These are phyloP conservation scores for Ceriops zippeliana DNA, from an alignment of 345 rosid species.

Conservation along the genomic window DNA sequence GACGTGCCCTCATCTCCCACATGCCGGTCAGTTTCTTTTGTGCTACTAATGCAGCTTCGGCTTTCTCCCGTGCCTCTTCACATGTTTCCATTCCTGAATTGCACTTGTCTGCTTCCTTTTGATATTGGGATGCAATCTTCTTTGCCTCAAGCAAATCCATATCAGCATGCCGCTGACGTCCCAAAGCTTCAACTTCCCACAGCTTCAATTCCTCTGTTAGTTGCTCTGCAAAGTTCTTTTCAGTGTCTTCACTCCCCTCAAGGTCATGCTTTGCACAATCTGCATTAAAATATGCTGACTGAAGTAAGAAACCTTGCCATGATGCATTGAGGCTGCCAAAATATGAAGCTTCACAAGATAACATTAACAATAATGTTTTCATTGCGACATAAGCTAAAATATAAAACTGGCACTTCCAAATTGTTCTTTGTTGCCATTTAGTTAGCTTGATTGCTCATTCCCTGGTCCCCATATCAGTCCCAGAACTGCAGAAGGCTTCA, in stretches of 20 bases:
- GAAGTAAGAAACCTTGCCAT: constrained; percentile 8
- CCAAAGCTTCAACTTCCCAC: constrained; percentile 72
- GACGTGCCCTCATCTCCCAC: constrained; percentile 88
- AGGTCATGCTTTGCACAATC: constrained; percentile 87
- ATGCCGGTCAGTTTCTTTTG: constrained; percentile 67
- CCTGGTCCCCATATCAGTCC: too few relatives aligned
- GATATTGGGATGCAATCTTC: constrained; percentile 85
- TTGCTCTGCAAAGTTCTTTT: constrained; percentile 71
- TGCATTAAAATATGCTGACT: constrained; percentile 15
- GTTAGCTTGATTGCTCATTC: too few relatives aligned
- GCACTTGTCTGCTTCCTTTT: constrained; percentile 96
- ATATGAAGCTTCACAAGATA: too few relatives aligned
- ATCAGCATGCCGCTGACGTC: constrained; percentile 70
- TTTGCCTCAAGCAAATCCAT: constrained; percentile 88
- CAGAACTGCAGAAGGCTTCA: too few relatives aligned
- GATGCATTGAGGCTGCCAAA: neutral
- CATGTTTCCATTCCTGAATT: constrained; percentile 96
- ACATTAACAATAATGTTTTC: too few relatives aligned
- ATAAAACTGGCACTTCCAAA: too few relatives aligned
- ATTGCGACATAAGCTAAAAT: too few relatives aligned
- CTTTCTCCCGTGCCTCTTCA: constrained; percentile 91
- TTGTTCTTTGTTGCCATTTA: too few relatives aligned
- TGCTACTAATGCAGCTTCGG: constrained; percentile 57
- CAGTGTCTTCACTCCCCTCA: constrained; percentile 73
- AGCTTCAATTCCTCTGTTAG: constrained; percentile 77